phyloP scores from a whole-genome alignment of 2,329 filamentous ascomycete species.

The Fusarium nematophilum region DNA sequence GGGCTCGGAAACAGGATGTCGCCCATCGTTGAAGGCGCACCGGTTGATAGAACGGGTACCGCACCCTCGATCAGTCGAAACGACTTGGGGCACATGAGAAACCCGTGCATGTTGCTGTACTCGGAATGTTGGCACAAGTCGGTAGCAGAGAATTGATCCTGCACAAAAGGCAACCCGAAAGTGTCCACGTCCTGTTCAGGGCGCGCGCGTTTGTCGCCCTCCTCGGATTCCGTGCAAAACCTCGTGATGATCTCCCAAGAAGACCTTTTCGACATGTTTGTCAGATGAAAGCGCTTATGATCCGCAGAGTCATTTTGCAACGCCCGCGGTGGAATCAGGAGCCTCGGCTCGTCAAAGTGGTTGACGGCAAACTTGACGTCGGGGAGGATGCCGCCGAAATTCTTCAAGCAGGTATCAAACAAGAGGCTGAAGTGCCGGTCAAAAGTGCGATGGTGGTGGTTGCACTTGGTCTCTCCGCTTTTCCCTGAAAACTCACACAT shows the following conservation, averaged over 20 bases:
- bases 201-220: not conserved
- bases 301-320: not conserved
- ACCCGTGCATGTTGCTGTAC: slow-evolving; percentile 56
- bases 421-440: slow-evolving; percentile 48
- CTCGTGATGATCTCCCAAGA: slow-evolving; percentile 49
- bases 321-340: slow-evolving; percentile 46
- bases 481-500: slow-evolving; percentile 47
- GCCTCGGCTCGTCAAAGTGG: slow-evolving; percentile 60
- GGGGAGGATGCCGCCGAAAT: slow-evolving; percentile 44
- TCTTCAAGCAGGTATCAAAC: slow-evolving; percentile 48
- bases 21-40: slow-evolving; percentile 58
- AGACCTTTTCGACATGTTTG: slow-evolving; percentile 42
- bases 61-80: slow-evolving; percentile 53
- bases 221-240: slow-evolving; percentile 36
- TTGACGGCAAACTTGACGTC: slow-evolving; percentile 59
- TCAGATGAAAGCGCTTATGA: slow-evolving; percentile 27
- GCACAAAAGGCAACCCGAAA: slow-evolving; percentile 52
- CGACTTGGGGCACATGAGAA: slow-evolving; percentile 57
- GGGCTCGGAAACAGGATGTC: slow-evolving; percentile 65
- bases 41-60: slow-evolving; percentile 61
- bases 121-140: slow-evolving; percentile 60
- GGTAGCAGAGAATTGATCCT: slow-evolving; percentile 38
- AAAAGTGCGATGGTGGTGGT: slow-evolving; percentile 46
- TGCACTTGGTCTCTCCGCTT: slow-evolving; percentile 46
- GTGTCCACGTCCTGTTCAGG: slow-evolving; percentile 25